phyloP scores from a whole-genome alignment of 805 yeast genomes.

The Maudiozyma turicensis region DNA sequence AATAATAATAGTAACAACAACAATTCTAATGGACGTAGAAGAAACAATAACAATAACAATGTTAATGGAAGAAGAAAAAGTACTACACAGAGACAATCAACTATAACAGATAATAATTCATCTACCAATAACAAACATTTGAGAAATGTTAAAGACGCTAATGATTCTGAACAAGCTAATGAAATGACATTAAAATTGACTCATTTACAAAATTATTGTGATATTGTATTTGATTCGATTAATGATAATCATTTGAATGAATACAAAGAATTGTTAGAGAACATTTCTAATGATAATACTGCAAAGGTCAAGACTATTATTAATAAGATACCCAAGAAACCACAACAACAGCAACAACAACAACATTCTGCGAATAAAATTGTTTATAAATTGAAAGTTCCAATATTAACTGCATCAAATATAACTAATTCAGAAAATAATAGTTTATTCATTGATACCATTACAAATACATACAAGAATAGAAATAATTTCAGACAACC shows the following conservation, averaged over 20 bases:
- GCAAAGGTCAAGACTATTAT: conserved; percentile 12
- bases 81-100: neutral
- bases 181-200: neutral
- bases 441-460: neutral
- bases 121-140: neutral
- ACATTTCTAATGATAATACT: neutral
- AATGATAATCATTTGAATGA: conserved; percentile 6
- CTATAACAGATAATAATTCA: neutral
- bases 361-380: conserved; percentile 2
- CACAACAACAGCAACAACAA: neutral
- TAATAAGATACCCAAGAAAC: conserved; percentile 5
- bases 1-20: neutral
- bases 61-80: neutral
- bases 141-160: neutral
- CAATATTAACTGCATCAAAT: neutral
- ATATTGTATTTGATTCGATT: neutral
- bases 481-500: conserved; percentile 10
- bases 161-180: neutral
- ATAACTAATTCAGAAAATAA: neutral
- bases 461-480: neutral
- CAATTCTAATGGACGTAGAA: no score
- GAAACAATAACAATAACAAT: no score
- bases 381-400: conserved; percentile 9
- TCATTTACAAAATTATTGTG: neutral
- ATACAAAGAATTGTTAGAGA: neutral